phyloP scores from a whole-genome alignment of 176 grass and related monocot species.

The Otatea glauca region DNA sequence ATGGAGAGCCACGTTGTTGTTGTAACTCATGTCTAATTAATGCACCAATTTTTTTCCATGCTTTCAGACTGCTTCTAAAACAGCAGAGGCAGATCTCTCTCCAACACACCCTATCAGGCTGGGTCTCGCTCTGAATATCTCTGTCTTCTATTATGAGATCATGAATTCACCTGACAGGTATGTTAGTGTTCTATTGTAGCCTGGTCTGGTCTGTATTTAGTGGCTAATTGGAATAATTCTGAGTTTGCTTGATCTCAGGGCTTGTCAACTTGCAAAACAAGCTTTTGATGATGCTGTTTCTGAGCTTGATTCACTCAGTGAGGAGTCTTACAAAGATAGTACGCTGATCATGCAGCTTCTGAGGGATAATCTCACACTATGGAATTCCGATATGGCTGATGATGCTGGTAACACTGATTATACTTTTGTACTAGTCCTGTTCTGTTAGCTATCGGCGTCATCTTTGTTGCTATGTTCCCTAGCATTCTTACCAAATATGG shows the following conservation, averaged over 20 bases:
- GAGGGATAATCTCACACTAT: slow-evolving; percentile 74
- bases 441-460: neutral
- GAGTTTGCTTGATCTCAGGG: slow-evolving; percentile 41
- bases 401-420: slow-evolving; percentile 53
- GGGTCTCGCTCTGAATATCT: slow-evolving; percentile 67
- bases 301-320: slow-evolving; percentile 60
- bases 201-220: neutral
- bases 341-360: slow-evolving; percentile 73
- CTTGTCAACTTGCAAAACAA: slow-evolving; percentile 67
- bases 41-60: neutral
- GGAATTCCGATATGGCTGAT: slow-evolving; percentile 66
- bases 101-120: slow-evolving; percentile 66
- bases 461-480: neutral
- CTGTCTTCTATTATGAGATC: slow-evolving; percentile 76
- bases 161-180: slow-evolving; percentile 79
- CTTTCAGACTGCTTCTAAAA: slow-evolving; percentile 54
- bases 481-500: neutral
- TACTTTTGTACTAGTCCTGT: neutral
- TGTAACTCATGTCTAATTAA: neutral
- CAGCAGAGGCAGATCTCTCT: slow-evolving; percentile 59
- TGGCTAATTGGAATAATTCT: slow-evolving; percentile 12
- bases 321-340: slow-evolving; percentile 76
- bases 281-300: slow-evolving; percentile 76
- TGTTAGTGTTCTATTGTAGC: neutral
- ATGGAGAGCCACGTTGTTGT: neutral